phyloP scores from a whole-genome alignment of 2,329 filamentous ascomycete genomes.

The Fusarium subglutinans region DNA sequence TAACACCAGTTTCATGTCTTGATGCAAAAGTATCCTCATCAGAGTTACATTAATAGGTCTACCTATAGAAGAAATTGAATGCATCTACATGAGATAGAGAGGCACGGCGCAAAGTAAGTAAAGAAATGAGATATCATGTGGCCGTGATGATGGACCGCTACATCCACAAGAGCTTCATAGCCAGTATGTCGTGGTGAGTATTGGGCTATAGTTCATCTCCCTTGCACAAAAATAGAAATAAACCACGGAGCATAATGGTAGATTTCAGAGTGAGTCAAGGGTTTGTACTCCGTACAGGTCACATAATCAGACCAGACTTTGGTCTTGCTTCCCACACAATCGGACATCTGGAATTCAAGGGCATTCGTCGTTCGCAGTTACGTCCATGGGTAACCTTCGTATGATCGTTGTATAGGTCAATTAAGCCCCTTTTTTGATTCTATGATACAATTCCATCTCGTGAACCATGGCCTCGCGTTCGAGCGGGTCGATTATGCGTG shows the following conservation, averaged over 20 bases:
- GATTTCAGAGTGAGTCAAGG: slow-evolving; percentile 86
- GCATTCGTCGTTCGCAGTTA: not conserved
- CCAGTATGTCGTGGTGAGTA: slow-evolving; percentile 76
- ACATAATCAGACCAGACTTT: not conserved
- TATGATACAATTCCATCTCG: slow-evolving; percentile 55
- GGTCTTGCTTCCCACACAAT: not conserved
- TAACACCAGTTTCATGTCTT: not conserved
- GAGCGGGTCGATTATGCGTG: slow-evolving; percentile 42
- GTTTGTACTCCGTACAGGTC: slow-evolving; percentile 35
- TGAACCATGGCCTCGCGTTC: slow-evolving; percentile 34
- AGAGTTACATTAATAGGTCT: not conserved
- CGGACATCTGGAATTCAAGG: not conserved
- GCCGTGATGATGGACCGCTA: slow-evolving; percentile 76
- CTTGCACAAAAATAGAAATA: slow-evolving; percentile 86
- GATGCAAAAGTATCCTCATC: not conserved
- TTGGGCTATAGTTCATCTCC: slow-evolving; percentile 69
- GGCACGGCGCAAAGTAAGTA: not conserved
- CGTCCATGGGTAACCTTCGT: not conserved
- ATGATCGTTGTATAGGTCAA: slow-evolving; percentile 45
- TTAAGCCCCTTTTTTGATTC: slow-evolving; percentile 49
- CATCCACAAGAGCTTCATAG: slow-evolving; percentile 60
- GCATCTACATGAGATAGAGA: not conserved
- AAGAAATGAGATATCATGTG: slow-evolving; percentile 51
- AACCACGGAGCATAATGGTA: slow-evolving; percentile 72
- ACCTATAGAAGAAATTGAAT: not conserved